A percentile compares a stretch with the other conserved stretches of the same genome.
Evolutionary conservation across 176 grass and related monocot genomes (phyloP).

Genomic region (Metroxylon sagu): DNA sequence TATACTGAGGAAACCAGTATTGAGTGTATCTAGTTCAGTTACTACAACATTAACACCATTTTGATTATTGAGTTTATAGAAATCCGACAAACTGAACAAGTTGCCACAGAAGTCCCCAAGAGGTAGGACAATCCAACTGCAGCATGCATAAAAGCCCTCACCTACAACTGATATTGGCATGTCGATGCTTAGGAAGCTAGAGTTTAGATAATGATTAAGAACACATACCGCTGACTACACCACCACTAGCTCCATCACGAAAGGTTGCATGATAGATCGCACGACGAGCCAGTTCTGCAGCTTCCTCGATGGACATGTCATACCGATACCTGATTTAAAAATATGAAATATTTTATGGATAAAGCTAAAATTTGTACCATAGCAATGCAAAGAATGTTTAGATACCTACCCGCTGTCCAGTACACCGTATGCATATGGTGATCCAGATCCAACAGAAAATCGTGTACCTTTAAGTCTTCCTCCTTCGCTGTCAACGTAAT

Average conservation of each 20-base stretch:
- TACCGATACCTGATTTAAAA: constrained; percentile 53
- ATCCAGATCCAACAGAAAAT: constrained; percentile 95
- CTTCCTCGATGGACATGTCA: constrained; percentile 76
- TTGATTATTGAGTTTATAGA: no score
- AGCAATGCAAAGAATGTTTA: constrained; percentile 1
- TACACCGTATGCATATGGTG: constrained; percentile 85
- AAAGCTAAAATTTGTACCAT: not conserved
- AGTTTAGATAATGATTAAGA: constrained; percentile 6
- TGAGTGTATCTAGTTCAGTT: no score
- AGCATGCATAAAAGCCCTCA: no score
- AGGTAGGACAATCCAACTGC: no score
- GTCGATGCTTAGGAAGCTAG: no score
- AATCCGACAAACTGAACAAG: no score
- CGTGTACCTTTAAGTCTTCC: constrained; percentile 69
- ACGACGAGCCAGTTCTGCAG: constrained; percentile 60
- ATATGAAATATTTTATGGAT: constrained; percentile 11
- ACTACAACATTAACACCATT: no score
- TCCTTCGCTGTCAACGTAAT: constrained; percentile 97
- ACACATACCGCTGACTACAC: constrained; percentile 73
- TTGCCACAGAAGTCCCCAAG: no score
- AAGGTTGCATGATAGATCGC: constrained; percentile 89
- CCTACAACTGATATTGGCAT: no score
- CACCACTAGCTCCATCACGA: constrained; percentile 92
- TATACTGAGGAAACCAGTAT: no score
- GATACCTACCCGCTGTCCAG: constrained; percentile 62